A percentile compares a stretch with the other conserved stretches of the same genome.
phyloP scores from a whole-genome alignment of 2,329 filamentous ascomycete species.

The Dactylonectria estremocensis region DNA sequence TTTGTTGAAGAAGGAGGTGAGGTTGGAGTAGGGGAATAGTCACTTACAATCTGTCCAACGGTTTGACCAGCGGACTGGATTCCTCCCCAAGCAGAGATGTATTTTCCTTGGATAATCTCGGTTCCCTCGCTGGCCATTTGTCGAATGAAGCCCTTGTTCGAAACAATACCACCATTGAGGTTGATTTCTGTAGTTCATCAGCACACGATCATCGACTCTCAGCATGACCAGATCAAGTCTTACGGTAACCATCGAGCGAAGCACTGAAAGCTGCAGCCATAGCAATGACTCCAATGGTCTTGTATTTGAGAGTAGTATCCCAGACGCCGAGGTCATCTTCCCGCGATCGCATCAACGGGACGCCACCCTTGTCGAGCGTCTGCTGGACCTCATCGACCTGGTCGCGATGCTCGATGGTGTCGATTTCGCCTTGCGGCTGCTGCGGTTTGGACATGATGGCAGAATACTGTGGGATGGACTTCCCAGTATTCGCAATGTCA shows the following conservation, averaged over 20 bases:
- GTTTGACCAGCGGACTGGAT: constrained; percentile 57
- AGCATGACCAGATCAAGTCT: neutral
- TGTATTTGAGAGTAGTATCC: constrained; percentile 55
- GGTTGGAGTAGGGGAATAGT: too few relatives aligned
- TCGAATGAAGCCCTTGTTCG: constrained; percentile 58
- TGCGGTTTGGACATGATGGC: constrained; percentile 12
- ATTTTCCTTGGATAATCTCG: constrained; percentile 53
- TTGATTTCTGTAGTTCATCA: constrained; percentile 37
- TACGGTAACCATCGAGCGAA: constrained; percentile 59
- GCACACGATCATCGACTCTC: neutral
- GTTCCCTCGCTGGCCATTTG: constrained; percentile 52
- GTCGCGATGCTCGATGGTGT: constrained; percentile 31
- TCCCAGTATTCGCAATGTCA: neutral
- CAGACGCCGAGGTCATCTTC: constrained; percentile 57
- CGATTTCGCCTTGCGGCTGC: constrained; percentile 24
- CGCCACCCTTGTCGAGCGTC: constrained; percentile 18
- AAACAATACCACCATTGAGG: constrained; percentile 57
- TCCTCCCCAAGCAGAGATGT: constrained; percentile 57
- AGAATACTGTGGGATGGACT: neutral
- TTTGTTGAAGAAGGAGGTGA: too few relatives aligned
- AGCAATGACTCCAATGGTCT: constrained; percentile 52
- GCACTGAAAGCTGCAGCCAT: constrained; percentile 60
- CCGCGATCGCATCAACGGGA: constrained; percentile 53
- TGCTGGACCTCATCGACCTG: constrained; percentile 18
- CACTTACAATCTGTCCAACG: constrained; percentile 54